Base-by-base conservation (phyloP, 2,329 filamentous ascomycete species). In the Sporothrix euskadiensis region DNA sequence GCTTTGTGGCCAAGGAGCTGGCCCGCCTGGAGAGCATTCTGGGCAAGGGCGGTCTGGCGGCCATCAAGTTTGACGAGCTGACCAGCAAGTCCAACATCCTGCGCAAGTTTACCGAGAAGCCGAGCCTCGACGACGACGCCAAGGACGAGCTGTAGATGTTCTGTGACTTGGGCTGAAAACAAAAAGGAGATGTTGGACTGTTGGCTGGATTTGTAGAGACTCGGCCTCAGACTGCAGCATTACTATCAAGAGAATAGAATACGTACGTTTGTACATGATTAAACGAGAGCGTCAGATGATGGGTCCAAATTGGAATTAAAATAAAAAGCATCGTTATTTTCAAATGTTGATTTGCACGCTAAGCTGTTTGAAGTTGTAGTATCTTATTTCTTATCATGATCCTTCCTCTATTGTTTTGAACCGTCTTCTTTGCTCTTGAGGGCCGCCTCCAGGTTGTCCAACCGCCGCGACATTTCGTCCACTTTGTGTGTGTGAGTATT, bases 391-490 rank as follows among this genome's bases (percentile, higher is more conserved):
- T 47, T 32, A 32, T 30, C 2, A n/a, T 39, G 35, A 19, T 8
- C 10, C 32, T 41, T 5, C 41, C 14, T 16, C 41, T 68, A 75
- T 73, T 70, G 47, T 71, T 77, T 77, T 14, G 76, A 73, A 8
- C 47, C 69, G 19, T 78, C 79, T 30, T 85, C 81, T 77, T 85
- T 88, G 74, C 84, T 87, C 54, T 88, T 86, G 61, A 97, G 85
- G 16, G 91, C 90, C 32, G 91, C 86, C 81, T 97, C 94, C 12
- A 98, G 86, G 73, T 90, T 93, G 80, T 98, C 94, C 30, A 98
- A 84, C 35, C 94, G 89, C 75, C 91, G 87, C 16, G 93, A 92
- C 94, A 98, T 97, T 76, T 97, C 94, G 79, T 97, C 94, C 92
- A 98, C 94, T 26, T 26, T 97, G 75, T 35, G 16, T 9, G 65